Percentiles rank a stretch among this genome's conserved stretches.
These are phyloP conservation scores for Calonectria naviculata DNA, from an alignment of 2,329 filamentous ascomycete species.

Conservation along the genomic window DNA sequence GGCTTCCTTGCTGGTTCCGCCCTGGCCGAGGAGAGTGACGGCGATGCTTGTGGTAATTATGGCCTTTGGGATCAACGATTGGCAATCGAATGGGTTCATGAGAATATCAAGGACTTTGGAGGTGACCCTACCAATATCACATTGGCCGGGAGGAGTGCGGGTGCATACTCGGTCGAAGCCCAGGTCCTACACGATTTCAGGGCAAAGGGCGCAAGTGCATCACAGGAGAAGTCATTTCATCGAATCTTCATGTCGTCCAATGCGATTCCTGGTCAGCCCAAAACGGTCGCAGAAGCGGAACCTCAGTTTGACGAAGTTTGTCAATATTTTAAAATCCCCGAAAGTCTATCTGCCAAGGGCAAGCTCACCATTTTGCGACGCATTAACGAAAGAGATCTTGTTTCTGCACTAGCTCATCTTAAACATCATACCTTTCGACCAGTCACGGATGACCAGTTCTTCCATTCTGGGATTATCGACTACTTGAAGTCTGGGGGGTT, in stretches of 20 bases:
- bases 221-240: neutral
- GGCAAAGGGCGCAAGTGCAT: neutral
- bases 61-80: constrained; percentile 8
- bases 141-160: neutral
- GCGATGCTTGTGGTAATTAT: constrained; percentile 25
- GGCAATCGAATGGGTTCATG: neutral
- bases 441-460: neutral
- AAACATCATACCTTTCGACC: constrained; percentile 1
- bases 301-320: constrained; percentile 6
- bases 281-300: neutral
- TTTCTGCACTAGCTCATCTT: neutral
- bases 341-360: neutral
- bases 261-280: neutral
- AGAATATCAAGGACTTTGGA: constrained; percentile 5
- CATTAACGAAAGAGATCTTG: neutral
- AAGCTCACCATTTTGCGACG: neutral
- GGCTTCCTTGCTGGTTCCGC: constrained; percentile 58
- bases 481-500: neutral
- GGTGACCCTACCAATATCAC: neutral
- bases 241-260: constrained; percentile 6
- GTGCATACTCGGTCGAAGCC: constrained; percentile 1
- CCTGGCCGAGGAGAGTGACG: constrained; percentile 41
- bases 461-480: neutral
- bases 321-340: neutral
- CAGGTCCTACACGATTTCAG: neutral